These are phyloP conservation scores for Xylariaceae sp. DNA, from an alignment of 2,329 filamentous ascomycete genomes.

Conservation along the genomic window DNA sequence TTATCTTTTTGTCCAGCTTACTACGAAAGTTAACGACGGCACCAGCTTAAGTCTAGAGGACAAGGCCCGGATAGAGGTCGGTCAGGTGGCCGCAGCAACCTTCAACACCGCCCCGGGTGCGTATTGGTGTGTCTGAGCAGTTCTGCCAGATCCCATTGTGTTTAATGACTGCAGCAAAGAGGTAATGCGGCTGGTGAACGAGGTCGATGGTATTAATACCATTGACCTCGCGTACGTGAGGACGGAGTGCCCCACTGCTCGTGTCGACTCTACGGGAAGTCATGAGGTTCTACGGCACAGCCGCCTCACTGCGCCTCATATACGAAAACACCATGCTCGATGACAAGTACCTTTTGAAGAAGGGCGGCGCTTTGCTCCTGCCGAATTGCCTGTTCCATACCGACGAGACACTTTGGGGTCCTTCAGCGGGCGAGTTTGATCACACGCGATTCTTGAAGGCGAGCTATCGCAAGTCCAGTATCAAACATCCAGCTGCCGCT, in stretches of 20 bases:
- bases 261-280: constrained; percentile 29
- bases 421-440: constrained; percentile 12
- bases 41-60: constrained; percentile 11
- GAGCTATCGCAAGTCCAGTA: constrained; percentile 5
- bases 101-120: constrained; percentile 21
- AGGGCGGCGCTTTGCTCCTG: constrained; percentile 28
- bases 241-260: constrained; percentile 24
- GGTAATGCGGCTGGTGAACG: constrained; percentile 9
- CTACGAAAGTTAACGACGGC: constrained; percentile 13
- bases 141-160: constrained; percentile 21
- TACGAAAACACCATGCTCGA: constrained; percentile 28
- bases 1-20: constrained; percentile 24
- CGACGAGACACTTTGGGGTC: constrained; percentile 22
- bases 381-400: constrained; percentile 24
- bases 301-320: constrained; percentile 17
- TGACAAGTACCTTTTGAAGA: constrained; percentile 31
- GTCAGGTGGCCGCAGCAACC: constrained; percentile 15
- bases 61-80: constrained; percentile 19
- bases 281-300: constrained; percentile 24
- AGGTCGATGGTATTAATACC: constrained; percentile 1
- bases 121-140: constrained; percentile 17
- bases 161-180: constrained; percentile 15
- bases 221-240: constrained; percentile 20
- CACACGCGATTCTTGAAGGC: constrained; percentile 20
- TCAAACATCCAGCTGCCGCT: constrained; percentile 9